phyloP scores from a whole-genome alignment of 2,329 filamentous ascomycete species.

The Aspergillus fumigatiaffinis region DNA sequence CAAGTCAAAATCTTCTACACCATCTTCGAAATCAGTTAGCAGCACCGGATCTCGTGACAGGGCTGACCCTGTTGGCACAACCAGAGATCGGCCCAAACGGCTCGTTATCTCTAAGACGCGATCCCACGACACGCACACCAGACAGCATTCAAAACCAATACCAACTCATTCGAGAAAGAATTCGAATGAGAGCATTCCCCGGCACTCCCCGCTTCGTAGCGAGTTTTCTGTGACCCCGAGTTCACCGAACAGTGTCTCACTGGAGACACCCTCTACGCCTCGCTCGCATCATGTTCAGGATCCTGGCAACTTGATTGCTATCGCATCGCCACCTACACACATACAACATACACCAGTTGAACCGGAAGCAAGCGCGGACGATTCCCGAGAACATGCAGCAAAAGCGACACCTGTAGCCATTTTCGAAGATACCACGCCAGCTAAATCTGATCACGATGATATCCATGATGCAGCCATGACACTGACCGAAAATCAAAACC shows the following conservation, averaged over 20 bases:
- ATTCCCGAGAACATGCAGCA: slow-evolving; percentile 4
- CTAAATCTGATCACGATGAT: slow-evolving; percentile 5
- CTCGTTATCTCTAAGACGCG: slow-evolving; percentile 30
- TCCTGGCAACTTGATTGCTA: neutral
- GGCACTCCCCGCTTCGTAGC: slow-evolving; percentile 6
- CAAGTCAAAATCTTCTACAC: slow-evolving; percentile 29
- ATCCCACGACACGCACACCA: slow-evolving; percentile 20
- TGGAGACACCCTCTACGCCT: slow-evolving; percentile 10
- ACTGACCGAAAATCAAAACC: neutral
- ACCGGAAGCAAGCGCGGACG: neutral
- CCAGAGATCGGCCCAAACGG: slow-evolving; percentile 28
- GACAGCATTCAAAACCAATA: slow-evolving; percentile 6
- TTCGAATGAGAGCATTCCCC: slow-evolving; percentile 18
- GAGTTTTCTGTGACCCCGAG: slow-evolving; percentile 40
- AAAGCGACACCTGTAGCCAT: slow-evolving; percentile 19
- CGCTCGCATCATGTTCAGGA: neutral
- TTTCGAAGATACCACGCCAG: slow-evolving; percentile 20
- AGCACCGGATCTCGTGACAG: slow-evolving; percentile 32
- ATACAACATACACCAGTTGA: neutral
- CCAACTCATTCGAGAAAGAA: slow-evolving; percentile 22
- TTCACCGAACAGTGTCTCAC: slow-evolving; percentile 19
- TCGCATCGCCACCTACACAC: neutral
- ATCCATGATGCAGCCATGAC: neutral
- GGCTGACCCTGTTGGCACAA: slow-evolving; percentile 23
- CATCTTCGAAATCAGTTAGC: slow-evolving; percentile 24